phyloP scores from a whole-genome alignment of 169 alveolate genomes.

The Cyclospora cayetanensis region DNA sequence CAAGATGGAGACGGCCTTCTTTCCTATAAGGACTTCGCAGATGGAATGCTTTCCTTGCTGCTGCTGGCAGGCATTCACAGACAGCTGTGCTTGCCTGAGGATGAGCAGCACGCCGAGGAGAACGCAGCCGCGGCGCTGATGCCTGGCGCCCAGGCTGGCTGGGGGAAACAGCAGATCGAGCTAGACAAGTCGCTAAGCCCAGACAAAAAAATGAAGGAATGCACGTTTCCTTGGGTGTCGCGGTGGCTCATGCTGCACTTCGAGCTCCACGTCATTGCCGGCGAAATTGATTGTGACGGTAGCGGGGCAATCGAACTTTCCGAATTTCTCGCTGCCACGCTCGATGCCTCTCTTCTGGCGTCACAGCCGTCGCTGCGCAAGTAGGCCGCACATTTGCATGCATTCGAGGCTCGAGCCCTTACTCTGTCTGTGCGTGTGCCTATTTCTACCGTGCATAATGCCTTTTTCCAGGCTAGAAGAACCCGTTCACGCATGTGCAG shows the following conservation, averaged over 20 bases:
- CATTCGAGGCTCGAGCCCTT: no score
- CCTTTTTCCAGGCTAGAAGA: no score
- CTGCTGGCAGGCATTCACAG: conserved; percentile 15
- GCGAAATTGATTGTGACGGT: conserved; percentile 16
- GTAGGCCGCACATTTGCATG: not conserved
- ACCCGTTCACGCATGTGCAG: no score
- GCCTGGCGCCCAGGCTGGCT: not conserved
- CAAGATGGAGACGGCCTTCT: conserved; percentile 36
- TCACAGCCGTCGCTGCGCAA: conserved; percentile 38
- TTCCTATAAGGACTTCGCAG: conserved; percentile 7
- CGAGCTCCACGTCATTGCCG: not conserved
- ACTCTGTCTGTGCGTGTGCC: no score
- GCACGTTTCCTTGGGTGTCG: not conserved
- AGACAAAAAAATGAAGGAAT: not conserved
- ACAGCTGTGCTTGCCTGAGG: not conserved
- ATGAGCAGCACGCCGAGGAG: not conserved
- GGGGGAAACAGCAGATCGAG: not conserved
- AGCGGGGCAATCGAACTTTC: conserved; percentile 52
- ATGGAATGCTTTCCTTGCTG: conserved; percentile 31
- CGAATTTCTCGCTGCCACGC: conserved; percentile 33
- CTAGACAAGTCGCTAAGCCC: not conserved
- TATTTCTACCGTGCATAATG: no score
- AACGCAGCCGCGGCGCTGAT: not conserved
- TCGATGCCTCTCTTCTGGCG: conserved; percentile 19
- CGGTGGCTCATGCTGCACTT: conserved; percentile 32